Base-by-base conservation (phyloP, 148 eudicot genomes). In the Fagopyrum homotropicum region DNA sequence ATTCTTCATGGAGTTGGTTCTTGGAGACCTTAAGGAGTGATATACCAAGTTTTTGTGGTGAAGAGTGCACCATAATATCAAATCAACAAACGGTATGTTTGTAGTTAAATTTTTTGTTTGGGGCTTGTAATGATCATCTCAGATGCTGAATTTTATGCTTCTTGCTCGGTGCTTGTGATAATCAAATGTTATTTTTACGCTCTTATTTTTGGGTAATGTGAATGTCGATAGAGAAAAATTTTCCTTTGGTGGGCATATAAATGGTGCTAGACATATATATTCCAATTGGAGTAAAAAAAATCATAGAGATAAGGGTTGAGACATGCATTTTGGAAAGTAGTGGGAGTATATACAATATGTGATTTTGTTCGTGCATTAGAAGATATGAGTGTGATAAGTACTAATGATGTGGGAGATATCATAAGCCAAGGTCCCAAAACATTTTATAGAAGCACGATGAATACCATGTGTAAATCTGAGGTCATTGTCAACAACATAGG, bases 221-320 rank as follows among this genome's bases (percentile, higher is more conserved):
- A 54, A 73, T 50, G 47, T 4, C 0, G 22, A 52, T 0, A 3
- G 2, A 1, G 3, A 19, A 8, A 14, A 51, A 0, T 54, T 73
- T 4, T 49, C 47, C 1, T 4, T 10, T 8, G 64, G 12, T 9
- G 47, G 30, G 19, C 30, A 73, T 16, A 14, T 0, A 10, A 17
- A 48, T 73, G 52, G 66, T 52, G 76, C 64, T 4, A 54, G 76
- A 7, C 64, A 73, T 35, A 16, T 54, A 4, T 52, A 26, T 54
- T 16, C 56, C 7, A 40, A 52, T 73, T 73, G 76, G 64, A 9
- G 54, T 12, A 55, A 69, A 16, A 44, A 6, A 5, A 16, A 11
- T 16, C 40, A 35, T 35, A 35, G 2, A 30, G 40, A 2, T 35
- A 69, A 69, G 22, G 73, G 49, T 46, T 46, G 10, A 17, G 46